Base-by-base conservation (phyloP, 2,329 filamentous ascomycete species). In the Xylaria sp. region DNA sequence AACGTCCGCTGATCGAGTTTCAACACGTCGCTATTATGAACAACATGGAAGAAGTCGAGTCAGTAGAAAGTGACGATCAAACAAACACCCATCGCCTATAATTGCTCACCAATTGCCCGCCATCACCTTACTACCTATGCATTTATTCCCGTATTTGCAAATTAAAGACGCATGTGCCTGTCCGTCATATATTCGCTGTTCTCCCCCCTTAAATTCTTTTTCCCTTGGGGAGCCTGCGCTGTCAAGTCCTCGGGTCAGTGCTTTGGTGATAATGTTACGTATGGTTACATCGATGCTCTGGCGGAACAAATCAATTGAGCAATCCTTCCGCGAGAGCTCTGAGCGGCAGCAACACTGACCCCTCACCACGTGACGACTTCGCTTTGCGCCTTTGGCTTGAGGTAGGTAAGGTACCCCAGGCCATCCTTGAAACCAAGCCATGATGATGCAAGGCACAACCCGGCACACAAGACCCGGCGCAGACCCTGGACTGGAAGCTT, bases 361-460 rank as follows among this genome's bases (percentile, higher is more conserved):
- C 54, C 46, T 64, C 61, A 50, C 41, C 61, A 64, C 52, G 52
- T 64, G 61, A 64, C 13, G 15, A 28, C 13, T 28, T 15, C 10
- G 23, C 50, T 52, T 28, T 25, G 9, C 50, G 23, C 23, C 7
- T 25, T 23, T 10, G 48, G 20, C 20, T 51, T 25, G 13, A 13
- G 8, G 3, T 25, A 25, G 23, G 23, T 25, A 25, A 25, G 1
- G 23, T 20, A 52, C 34, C 10, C 28, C 23, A 18, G 41, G 41
- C 15, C 12, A 37, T 41, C 54, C 34, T 25, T 23, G 34, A 41
- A 57, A 57, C 20, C 54, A 57, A 57, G 20, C 56, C 18, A n/a
- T 28, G 56, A 28, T 18, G 20, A 58, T 58, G 56, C 56, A 58
- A 58, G 56, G 56, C 56, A 58, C 56, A 58, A 58, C 56, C 56